These are phyloP conservation scores for Dalbergia cultrata DNA, from an alignment of 306 rosid species.

Conservation along the genomic window DNA sequence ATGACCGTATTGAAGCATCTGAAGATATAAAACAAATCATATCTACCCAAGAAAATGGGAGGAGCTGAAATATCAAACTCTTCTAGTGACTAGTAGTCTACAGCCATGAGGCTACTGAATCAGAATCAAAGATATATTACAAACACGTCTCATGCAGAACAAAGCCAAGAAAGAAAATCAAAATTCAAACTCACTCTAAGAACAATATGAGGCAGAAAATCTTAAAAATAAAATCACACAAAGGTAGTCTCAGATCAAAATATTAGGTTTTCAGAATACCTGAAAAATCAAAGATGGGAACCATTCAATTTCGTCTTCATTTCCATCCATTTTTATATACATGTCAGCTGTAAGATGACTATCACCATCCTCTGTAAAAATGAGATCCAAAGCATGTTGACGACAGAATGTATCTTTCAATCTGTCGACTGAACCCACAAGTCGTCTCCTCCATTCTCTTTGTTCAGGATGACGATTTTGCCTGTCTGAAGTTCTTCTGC, in stretches of 20 bases:
- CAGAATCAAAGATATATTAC: constrained; percentile 25
- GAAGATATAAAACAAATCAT: background rate
- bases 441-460: constrained; percentile 97
- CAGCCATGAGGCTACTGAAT: constrained; percentile 1
- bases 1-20: background rate
- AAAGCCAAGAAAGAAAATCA: constrained; percentile 24
- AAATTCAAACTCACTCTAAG: constrained; percentile 25
- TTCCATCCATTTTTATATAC: constrained; percentile 87
- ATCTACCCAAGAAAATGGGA: constrained; percentile 2
- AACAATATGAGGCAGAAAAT: constrained; percentile 1
- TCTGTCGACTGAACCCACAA: constrained; percentile 83
- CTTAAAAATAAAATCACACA: constrained; percentile 14
- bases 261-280: constrained; percentile 56
- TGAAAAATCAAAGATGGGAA: constrained; percentile 89
- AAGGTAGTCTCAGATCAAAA: constrained; percentile 13
- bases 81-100: background rate
- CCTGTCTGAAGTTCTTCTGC: constrained; percentile 79
- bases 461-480: constrained; percentile 99
- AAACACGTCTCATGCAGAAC: constrained; percentile 15
- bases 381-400: constrained; percentile 91
- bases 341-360: constrained; percentile 94
- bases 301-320: constrained; percentile 86
- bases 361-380: constrained; percentile 96
- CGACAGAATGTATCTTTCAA: constrained; percentile 94
- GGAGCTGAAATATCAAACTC: background rate